Base-by-base conservation (phyloP, 768 basidiomycete genomes). In the Coprinopsis sp. region DNA sequence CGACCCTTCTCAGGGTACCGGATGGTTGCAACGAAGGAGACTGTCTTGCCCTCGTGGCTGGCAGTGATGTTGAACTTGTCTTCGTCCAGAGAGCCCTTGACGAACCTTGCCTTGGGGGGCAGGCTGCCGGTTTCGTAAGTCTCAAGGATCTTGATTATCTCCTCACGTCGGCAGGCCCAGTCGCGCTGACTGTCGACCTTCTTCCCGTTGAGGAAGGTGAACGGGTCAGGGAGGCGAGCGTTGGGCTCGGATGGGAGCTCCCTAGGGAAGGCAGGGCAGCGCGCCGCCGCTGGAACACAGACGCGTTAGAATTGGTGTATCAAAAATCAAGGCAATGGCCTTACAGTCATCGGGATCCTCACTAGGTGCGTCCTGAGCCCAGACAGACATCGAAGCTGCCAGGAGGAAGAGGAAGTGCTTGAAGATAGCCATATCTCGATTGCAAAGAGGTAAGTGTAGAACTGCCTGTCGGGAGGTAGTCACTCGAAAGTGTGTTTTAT, bases 101-200 rank as follows among this genome's bases (percentile, higher is more conserved):
- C 63, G n/a, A 63, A 61, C 16, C 63, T 51, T 0, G 79, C 79
- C 54, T 67, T 67, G 11, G 64, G 66, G 1, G 78, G 78, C 13
- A 78, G 63, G 0, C 67, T 67, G 6, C 80, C 80, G 6, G 73
- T 64, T 58, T 82, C 79, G 56, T 76, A 74, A 16, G 64, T 64
- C 55, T 79, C 74, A 55, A 82, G 60, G 19, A 80, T 64, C 21
- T 72, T 60, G 43, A 53, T 62, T 51, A 79, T 71, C 58, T 81
- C 75, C 10, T 65, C 64, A 18, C 71, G 68, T 22, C 78, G 71
- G 55, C 79, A 82, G 4, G 63, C 62, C 70, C 74, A 82, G 47
- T 79, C 72, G 4, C 57, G 70, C 37, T 68, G 66, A 36, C 72
- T 75, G 12, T 59, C 51, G 12, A 73, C 72, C 14, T 64, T 61